Base-by-base conservation (phyloP, 495 filamentous ascomycete genomes). In the Hypoxylon trugodes region DNA sequence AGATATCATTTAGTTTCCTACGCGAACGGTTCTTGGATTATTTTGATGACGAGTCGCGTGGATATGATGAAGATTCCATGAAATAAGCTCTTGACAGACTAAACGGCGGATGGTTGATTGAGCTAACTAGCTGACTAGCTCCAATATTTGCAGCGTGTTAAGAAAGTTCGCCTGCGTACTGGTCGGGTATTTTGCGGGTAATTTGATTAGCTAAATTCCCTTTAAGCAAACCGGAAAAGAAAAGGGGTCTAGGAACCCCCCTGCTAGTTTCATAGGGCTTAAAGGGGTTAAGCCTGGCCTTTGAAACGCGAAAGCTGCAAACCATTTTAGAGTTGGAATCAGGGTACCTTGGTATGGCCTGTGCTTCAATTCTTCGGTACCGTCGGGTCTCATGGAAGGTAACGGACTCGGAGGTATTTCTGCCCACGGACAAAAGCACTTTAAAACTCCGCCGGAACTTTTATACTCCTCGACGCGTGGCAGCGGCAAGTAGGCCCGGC, bases 231-330 rank as follows among this genome's bases (percentile, higher is more conserved):
- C n/a, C n/a, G n/a, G 30, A 25, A 42, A 9, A n/a, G 21, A 48
- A 38, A 50, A 38, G 35, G 40, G 50, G 43, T 26, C 13, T 19
- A 35, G 18, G 28, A 36, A 26, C 30, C 24, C 15, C 36, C 36
- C 12, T 42, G 47, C 15, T 15, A 32, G 57, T 67, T 67, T 61
- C 51, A 57, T 30, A 3, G 16, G 22, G 18, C 49, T 37, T 40
- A 36, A 55, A 25, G 18, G 15, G 47, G 57, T 38, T 48, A 58
- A 41, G 38, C 25, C 35, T 19, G 19, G 9, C 35, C 52, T 22
- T 35, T 67, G 64, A 67, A 67, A 67, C 64, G 43, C 36, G 38
- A n/a, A 37, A 52, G 57, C 49, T 66, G 43, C 62, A 47, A 45
- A 48, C 19, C 26, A 50, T 45, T 10, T 21, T 4, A 50, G 18